Evolutionary conservation across 495 filamentous ascomycete genomes (phyloP).

Genomic region (Hypoxylon subgilvum): DNA sequence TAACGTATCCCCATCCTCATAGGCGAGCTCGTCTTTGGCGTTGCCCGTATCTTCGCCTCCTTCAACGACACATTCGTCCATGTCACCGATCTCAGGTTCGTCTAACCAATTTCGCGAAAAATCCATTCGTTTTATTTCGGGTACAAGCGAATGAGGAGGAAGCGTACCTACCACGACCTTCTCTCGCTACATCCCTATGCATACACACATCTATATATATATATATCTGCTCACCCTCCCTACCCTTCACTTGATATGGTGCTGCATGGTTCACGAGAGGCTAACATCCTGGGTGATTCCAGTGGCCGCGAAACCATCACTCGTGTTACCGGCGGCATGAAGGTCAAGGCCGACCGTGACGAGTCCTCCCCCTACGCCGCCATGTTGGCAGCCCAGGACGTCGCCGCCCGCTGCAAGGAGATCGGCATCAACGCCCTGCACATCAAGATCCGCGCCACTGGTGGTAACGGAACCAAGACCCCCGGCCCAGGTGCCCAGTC

Average conservation of each 20-base stretch:
- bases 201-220: slow-evolving; percentile 16
- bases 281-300: slow-evolving; percentile 72
- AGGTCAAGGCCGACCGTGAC: slow-evolving; percentile 99
- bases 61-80: slow-evolving; percentile 90
- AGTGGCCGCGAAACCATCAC: slow-evolving; percentile 99
- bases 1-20: slow-evolving; percentile 22
- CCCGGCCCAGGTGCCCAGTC: slow-evolving; percentile 98
- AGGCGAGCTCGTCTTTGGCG: slow-evolving; percentile 98
- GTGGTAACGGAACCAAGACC: slow-evolving; percentile 98
- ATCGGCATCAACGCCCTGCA: slow-evolving; percentile 97
- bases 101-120: slow-evolving; percentile 44
- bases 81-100: slow-evolving; percentile 97
- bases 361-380: slow-evolving; percentile 99
- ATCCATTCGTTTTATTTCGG: slow-evolving; percentile 7
- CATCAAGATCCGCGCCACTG: slow-evolving; percentile 99
- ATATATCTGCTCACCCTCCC: not conserved
- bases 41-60: slow-evolving; percentile 98
- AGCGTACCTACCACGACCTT: slow-evolving; percentile 23
- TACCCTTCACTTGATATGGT: no score
- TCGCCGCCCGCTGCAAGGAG: slow-evolving; percentile 97
- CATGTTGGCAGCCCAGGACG: slow-evolving; percentile 98
- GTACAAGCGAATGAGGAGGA: slow-evolving; percentile 27
- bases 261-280: slow-evolving; percentile 51
- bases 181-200: slow-evolving; percentile 38
- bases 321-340: slow-evolving; percentile 99